Percentiles rank a stretch among this genome's conserved stretches.
phyloP scores from a whole-genome alignment of 371 early-diverging fungal genomes.

The Globomyces sp. region DNA sequence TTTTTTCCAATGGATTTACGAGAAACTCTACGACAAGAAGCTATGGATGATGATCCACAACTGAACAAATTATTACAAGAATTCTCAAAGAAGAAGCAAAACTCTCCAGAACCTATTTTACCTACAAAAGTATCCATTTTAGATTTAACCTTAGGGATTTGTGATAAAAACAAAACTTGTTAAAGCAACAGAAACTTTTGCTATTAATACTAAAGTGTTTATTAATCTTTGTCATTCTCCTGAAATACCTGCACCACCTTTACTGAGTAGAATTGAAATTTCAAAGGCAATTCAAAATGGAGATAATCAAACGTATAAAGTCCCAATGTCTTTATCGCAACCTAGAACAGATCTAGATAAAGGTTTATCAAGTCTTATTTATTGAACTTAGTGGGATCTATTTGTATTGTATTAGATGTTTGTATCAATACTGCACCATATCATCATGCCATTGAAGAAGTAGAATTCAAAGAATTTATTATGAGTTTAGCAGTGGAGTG shows the following conservation, averaged over 20 bases:
- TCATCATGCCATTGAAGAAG: conserved; percentile 51
- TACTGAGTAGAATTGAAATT: conserved; percentile 61
- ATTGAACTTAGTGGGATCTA: conserved; percentile 24
- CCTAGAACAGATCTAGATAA: conserved; percentile 49
- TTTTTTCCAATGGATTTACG: too few species aligned
- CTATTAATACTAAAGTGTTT: conserved; percentile 38
- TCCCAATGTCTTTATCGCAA: conserved; percentile 63
- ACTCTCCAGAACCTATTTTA: too few species aligned
- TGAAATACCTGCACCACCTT: conserved; percentile 61
- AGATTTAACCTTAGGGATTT: not conserved
- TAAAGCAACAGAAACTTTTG: not conserved
- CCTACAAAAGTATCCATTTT: too few species aligned
- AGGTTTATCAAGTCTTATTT: conserved; percentile 22
- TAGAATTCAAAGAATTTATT: conserved; percentile 63
- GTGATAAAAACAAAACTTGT: conserved; percentile 14
- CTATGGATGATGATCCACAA: too few species aligned
- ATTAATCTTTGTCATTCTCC: conserved; percentile 69
- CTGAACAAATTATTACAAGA: too few species aligned
- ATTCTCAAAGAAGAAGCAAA: too few species aligned
- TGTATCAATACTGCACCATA: conserved; percentile 65
- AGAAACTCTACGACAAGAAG: too few species aligned
- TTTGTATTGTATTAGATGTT: conserved; percentile 64
- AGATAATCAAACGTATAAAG: conserved; percentile 58
- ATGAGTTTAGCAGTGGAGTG: conserved; percentile 65
- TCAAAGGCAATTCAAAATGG: conserved; percentile 60